These are phyloP conservation scores for Calonectria fujianensis DNA, from an alignment of 2,329 filamentous ascomycete species.

Conservation along the genomic window DNA sequence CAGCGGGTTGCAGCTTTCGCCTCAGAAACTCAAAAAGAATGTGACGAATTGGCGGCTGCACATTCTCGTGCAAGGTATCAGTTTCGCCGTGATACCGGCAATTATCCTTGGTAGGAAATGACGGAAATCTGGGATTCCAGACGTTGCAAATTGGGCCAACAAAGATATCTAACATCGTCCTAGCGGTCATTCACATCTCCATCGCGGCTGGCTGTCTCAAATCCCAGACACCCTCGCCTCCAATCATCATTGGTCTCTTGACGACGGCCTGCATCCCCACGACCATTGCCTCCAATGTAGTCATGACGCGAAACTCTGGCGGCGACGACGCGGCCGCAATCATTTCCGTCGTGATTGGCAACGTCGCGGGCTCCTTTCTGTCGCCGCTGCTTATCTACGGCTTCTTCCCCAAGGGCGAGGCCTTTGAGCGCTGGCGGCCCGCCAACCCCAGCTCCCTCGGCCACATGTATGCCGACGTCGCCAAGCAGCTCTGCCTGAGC, in stretches of 20 bases:
- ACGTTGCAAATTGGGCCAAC: not conserved
- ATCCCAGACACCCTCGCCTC: conserved; percentile 76
- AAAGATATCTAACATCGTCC: not conserved
- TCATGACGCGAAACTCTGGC: conserved; percentile 82
- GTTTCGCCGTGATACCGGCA: conserved; percentile 79
- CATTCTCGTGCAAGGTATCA: conserved; percentile 79
- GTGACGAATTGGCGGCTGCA: conserved; percentile 81
- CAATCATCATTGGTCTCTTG: conserved; percentile 80
- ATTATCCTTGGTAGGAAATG: conserved; percentile 71
- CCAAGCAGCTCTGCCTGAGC: conserved; percentile 80
- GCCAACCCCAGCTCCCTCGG: conserved; percentile 71
- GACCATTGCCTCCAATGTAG: conserved; percentile 83
- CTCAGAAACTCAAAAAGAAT: conserved; percentile 76
- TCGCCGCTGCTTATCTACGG: conserved; percentile 78
- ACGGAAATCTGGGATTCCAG: not conserved
- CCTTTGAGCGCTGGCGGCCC: conserved; percentile 75
- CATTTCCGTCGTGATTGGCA: conserved; percentile 82
- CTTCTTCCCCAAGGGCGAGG: conserved; percentile 72
- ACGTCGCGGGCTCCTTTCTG: conserved; percentile 81
- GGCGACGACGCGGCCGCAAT: conserved; percentile 80
- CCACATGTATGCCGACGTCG: conserved; percentile 79
- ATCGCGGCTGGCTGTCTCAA: conserved; percentile 68
- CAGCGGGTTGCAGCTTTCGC: conserved; percentile 81
- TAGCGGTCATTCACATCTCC: conserved; percentile 68
- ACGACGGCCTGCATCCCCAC: conserved; percentile 82